Base-by-base conservation (phyloP, 495 filamentous ascomycete species). In the Saxophila tyrrhenica region DNA sequence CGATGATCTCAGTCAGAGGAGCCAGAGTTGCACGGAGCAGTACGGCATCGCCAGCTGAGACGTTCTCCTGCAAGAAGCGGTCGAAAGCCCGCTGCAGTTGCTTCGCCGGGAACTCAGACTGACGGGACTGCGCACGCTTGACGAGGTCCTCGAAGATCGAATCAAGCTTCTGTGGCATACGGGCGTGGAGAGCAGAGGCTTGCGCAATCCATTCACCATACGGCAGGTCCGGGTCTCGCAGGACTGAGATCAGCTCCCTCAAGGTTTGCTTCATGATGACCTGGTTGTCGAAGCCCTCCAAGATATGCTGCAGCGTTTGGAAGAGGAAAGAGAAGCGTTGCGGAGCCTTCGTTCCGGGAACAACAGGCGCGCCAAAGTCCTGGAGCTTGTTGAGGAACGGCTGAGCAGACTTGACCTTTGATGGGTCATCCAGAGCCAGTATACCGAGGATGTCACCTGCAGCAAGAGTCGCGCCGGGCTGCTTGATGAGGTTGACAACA, bases 401-500 rank as follows among this genome's bases (percentile, higher is more conserved):
- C 66, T 94, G 86, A 15, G 92, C 94, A 59, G 94, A 90, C 77
- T 97, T 95, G 65, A 99, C 89, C 59, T 89, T 87, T 45, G 86
- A 87, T 13, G 92, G 94, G 67, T 99, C 92, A 69, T 99, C 92
- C 50, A 99, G 76, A 60, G 90, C 84, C 22, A 99, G 81, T 57
- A 99, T 95, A 72, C 89, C 92, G n/a, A 99, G 82, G 57, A 97
- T 97, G 63, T 99, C 92, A 66, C 92, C 92, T 63, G 92, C 92
- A 70, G 96, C 89, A 29, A 99, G 84, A n/a, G 89, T 92, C 19
- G 92, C 87, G 62, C 92, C 92, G 51, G 94, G 94, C 73, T 97
- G 92, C 80, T 99, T 99, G 75, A 99, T 95, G 63, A 97, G 78
- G 72, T 96, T 90, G 44, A 99, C 94, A 51, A 91, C 83, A 71